Conservation (phyloP, 148 eudicot species). For the Selenicereus undatus region DNA sequence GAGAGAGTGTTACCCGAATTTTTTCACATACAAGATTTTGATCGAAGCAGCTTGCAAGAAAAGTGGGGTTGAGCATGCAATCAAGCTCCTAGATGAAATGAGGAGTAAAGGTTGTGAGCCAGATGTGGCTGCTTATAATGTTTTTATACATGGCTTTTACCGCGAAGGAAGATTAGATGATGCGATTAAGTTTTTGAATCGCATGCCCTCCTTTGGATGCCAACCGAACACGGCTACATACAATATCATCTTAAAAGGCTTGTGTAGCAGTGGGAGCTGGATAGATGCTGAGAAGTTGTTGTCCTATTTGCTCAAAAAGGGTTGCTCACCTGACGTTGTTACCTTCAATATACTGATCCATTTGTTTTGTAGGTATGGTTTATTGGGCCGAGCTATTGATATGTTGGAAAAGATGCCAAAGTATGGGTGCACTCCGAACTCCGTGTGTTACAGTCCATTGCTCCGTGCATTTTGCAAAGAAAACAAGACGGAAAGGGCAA, state of each 20-base stretch:
- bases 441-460: too few species aligned
- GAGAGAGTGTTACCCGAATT: conserved; percentile 61
- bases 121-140: conserved; percentile 69
- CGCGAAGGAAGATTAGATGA: conserved; percentile 65
- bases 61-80: conserved; percentile 61
- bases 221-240: conserved; percentile 64
- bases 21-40: conserved; percentile 66
- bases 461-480: too few species aligned
- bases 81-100: conserved; percentile 79
- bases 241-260: conserved; percentile 52
- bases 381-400: conserved; percentile 65
- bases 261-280: conserved; percentile 70
- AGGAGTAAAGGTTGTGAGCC: conserved; percentile 65
- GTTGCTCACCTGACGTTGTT: conserved; percentile 61
- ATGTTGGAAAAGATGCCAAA: too few species aligned
- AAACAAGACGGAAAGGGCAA: too few species aligned
- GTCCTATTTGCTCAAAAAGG: conserved; percentile 56
- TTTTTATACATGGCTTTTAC: conserved; percentile 67
- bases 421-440: too few species aligned
- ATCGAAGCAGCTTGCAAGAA: conserved; percentile 68
- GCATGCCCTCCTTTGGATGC: conserved; percentile 52
- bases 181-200: conserved; percentile 53
- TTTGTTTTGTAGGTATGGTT: conserved; percentile 56
- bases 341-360: conserved; percentile 70
- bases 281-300: conserved; percentile 57